Evolutionary conservation across 306 rosid genomes (phyloP), one percentile per base, ranked within the genome.

Genomic region (Quercus berberidifolia): DNA sequence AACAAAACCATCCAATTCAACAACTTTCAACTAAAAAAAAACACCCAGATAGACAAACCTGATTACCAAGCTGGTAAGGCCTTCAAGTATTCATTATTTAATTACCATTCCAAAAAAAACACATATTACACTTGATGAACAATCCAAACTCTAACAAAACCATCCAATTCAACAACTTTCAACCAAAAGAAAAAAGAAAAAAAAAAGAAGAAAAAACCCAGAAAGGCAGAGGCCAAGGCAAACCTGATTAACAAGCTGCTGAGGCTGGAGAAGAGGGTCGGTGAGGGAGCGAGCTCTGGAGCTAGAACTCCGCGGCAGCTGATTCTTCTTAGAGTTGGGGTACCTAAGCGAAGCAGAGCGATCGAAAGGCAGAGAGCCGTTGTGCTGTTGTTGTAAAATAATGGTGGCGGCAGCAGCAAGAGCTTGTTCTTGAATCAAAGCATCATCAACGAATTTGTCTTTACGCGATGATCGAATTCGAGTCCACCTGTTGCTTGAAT

Each of bases 241-340:
- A 46, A 90, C 98, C 99, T 90, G 92, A 74, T 86, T 87, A 76
- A 88, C 88, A 52, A 96, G 97, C 77, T 93, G 99, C 26, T 96
- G 99, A 30, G 99, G 98, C 73, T 89, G 98, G 4, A 96, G 92
- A 64, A 96, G 84, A 76, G 99, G 94, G 65, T 96, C 99, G 41
- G 98, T 81, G 55, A 93, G 91, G 0, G 99, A 91, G 70, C 99
- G 87, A 5, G 99, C 85, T 7, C 99, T 92, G 3, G 98, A 85
- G 69, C 99, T 96, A 0, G 98, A 93, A 85, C 98, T 93, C 52
- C 99, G 79, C 0, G 99, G 94, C 83, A 96, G 81, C 13, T 77
- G 35, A 79, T 79, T 87, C 86, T 83, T 92, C 83, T 89, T 96
- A 2, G 91, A 92, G 69, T 91, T 95, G 11, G 96, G 87, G 81